Base-by-base conservation (phyloP, 768 basidiomycete genomes). In the Kwoniella sp. region DNA sequence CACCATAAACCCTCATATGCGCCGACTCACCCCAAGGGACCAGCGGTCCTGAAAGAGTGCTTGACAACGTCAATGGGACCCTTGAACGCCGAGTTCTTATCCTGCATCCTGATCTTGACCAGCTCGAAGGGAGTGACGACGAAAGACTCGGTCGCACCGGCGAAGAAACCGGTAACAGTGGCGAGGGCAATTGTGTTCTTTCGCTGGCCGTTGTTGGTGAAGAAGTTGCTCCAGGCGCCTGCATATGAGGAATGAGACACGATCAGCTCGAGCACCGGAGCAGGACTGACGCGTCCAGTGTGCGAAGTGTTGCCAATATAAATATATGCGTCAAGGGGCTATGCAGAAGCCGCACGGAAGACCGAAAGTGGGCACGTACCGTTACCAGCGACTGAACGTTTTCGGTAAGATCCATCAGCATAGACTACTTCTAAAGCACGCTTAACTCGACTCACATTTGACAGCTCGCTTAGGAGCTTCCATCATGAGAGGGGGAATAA, bases 391-490 rank as follows among this genome's bases (percentile, higher is more conserved):
- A 77, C 75, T 77, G 33, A 3, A 47, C n/a, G 30, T 1, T 37
- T 10, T 7, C 26, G 1, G 27, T n/a, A 47, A 33, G 25, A 44
- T 15, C 17, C 7, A 52, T 65, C 37, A 69, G 63, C 59, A 46
- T 1, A 10, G 22, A 24, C 48, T 5, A 24, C 22, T 6, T 12
- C n/a, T 1, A 10, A n/a, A 12, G 30, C 50, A 54, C 53, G 60
- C 12, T 64, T 64, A 9, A 67, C 13, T 3, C 5, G 9, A 72
- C 80, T 66, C 57, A 80, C 80, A 81, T 85, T 98, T 99, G 52
- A 93, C 90, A 17, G 96, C 96, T 81, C 96, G 88, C 83, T 99
- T 99, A 1, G 96, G 96, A 17, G 96, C 96, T 81, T 99, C 96
- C 49, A 99, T 83, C 73, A 98, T 85, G 10, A 99, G 81, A 19